Conservation (phyloP, 2,329 filamentous ascomycete species). For the Cladophialophora exuberans region DNA sequence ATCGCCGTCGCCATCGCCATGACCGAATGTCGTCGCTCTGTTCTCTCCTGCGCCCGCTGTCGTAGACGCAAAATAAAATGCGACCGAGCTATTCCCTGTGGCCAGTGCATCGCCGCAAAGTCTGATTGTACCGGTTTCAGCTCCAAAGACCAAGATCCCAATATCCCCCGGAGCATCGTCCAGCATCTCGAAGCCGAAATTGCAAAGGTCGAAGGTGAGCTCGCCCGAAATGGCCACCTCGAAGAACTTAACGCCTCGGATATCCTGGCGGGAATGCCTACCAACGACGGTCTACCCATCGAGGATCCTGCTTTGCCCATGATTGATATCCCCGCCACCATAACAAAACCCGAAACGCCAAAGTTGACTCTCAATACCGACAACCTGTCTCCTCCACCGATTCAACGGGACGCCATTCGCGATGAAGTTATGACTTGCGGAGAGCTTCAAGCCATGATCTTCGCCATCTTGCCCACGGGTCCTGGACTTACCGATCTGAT, state of each 20-base stretch:
- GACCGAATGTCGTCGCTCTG: constrained; percentile 35
- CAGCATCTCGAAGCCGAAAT: constrained; percentile 41
- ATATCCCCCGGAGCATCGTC: constrained; percentile 40
- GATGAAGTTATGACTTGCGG: constrained; percentile 36
- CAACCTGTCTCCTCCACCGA: constrained; percentile 1
- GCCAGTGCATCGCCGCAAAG: constrained; percentile 36
- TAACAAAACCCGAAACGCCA: constrained; percentile 17
- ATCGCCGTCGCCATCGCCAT: constrained; percentile 24
- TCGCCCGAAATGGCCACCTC: constrained; percentile 35
- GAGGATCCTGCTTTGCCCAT: constrained; percentile 25
- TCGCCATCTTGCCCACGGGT: constrained; percentile 36
- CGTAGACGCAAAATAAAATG: constrained; percentile 36
- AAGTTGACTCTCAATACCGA: constrained; percentile 16
- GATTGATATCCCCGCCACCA: constrained; percentile 21
- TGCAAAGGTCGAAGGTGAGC: constrained; percentile 38
- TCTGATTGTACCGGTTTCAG: constrained; percentile 38
- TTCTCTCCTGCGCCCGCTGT: constrained; percentile 36
- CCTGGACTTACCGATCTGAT: constrained; percentile 38
- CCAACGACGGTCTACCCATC: constrained; percentile 30
- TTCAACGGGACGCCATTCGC: constrained; percentile 28
- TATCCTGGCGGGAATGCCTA: constrained; percentile 35
- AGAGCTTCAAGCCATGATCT: constrained; percentile 37
- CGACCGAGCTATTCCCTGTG: constrained; percentile 37
- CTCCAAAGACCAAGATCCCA: constrained; percentile 34
- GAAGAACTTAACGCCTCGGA: constrained; percentile 34